These are phyloP conservation scores for Clonostachys chloroleuca DNA, from an alignment of 2,329 filamentous ascomycete species.

Conservation along the genomic window DNA sequence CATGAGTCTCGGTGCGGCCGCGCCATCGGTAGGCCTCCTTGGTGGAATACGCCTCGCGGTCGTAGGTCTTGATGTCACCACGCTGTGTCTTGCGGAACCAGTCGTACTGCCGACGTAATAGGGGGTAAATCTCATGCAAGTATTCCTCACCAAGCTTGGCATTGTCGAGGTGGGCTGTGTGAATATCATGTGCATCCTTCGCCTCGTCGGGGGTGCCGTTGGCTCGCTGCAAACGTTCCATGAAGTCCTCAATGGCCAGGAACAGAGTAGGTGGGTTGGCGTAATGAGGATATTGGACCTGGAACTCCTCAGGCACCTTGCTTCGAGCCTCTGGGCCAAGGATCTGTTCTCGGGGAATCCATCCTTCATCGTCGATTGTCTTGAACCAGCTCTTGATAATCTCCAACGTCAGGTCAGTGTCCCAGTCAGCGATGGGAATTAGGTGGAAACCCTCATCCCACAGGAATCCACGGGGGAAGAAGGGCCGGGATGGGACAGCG, in stretches of 20 bases:
- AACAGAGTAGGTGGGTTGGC: constrained; percentile 96
- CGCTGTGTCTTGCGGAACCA: constrained; percentile 94
- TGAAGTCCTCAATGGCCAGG: constrained; percentile 78
- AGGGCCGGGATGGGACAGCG: constrained; percentile 85
- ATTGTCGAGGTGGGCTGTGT: constrained; percentile 63
- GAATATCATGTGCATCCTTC: constrained; percentile 45
- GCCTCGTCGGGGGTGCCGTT: constrained; percentile 42
- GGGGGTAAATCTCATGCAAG: constrained; percentile 75
- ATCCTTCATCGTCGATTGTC: constrained; percentile 93
- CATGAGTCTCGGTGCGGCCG: constrained; percentile 79
- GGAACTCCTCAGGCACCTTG: constrained; percentile 92
- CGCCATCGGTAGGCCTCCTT: constrained; percentile 96
- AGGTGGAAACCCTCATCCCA: constrained; percentile 99
- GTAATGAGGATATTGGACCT: constrained; percentile 93
- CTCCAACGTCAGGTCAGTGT: constrained; percentile 80
- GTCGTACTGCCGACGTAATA: constrained; percentile 82
- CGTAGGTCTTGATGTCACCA: constrained; percentile 87
- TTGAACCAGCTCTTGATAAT: constrained; percentile 95
- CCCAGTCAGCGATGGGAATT: constrained; percentile 88
- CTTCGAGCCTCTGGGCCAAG: constrained; percentile 86
- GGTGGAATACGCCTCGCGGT: constrained; percentile 80
- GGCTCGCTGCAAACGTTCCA: constrained; percentile 65
- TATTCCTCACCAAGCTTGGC: constrained; percentile 65
- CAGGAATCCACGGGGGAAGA: constrained; percentile 93
- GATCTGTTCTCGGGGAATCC: constrained; percentile 96